phyloP scores from a whole-genome alignment of 1,284 basidiomycete genomes.

The Paramarasmius palmivorus region DNA sequence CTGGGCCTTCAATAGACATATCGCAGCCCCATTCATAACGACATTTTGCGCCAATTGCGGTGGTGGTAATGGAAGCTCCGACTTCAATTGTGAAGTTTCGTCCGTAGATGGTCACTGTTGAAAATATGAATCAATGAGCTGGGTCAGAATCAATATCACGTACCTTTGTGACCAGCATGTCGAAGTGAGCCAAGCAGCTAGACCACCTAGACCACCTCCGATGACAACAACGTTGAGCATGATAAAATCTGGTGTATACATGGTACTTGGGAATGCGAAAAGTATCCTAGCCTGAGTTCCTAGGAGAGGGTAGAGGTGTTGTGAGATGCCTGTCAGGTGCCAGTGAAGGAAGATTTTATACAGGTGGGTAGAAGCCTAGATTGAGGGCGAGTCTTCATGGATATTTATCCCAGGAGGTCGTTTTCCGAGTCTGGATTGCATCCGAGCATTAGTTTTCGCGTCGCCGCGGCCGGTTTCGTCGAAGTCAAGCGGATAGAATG shows the following conservation, averaged over 20 bases:
- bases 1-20: neutral
- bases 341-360: no score
- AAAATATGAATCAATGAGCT: neutral
- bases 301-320: no score
- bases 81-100: constrained; percentile 2
- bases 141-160: neutral
- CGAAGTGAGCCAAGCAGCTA: constrained; percentile 23
- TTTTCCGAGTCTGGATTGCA: no score
- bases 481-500: no score
- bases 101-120: neutral
- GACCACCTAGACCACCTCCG: constrained; percentile 24
- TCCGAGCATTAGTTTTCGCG: no score
- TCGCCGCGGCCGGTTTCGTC: no score
- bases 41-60: constrained; percentile 2
- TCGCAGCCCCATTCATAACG: constrained; percentile 1
- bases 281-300: no score
- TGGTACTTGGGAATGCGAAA: no score
- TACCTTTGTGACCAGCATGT: constrained; percentile 25
- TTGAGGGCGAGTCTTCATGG: no score
- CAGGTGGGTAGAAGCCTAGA: no score
- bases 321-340: no score
- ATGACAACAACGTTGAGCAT: constrained; percentile 24
- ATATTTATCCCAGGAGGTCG: no score
- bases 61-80: constrained; percentile 1
- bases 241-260: constrained; percentile 16